phyloP scores from a whole-genome alignment of 139 green algal species.

The Micractinium conductrix region DNA sequence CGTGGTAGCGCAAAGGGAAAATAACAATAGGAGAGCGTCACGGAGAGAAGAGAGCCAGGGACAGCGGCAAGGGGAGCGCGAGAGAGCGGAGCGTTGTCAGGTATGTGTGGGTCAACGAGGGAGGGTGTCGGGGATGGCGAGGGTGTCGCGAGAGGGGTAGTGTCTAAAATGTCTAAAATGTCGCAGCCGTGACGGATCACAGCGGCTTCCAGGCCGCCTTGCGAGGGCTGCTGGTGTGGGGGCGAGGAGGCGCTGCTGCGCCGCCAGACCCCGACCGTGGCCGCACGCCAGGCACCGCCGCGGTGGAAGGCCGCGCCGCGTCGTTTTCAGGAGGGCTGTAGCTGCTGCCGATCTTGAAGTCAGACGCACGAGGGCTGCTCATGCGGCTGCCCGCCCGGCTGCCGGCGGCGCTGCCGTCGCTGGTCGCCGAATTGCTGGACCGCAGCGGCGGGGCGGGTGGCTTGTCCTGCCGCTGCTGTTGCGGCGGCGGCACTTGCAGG shows the following conservation, averaged over 20 bases:
- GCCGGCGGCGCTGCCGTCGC: too few species aligned
- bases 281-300: background rate
- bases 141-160: too few species aligned
- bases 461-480: background rate
- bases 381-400: background rate
- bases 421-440: slow-evolving; percentile 6
- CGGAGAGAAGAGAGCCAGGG: too few species aligned
- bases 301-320: background rate
- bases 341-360: background rate
- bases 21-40: too few species aligned
- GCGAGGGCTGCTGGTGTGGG: background rate
- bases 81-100: too few species aligned
- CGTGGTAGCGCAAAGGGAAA: too few species aligned
- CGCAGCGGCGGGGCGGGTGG: background rate
- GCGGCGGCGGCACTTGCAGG: background rate
- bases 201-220: slow-evolving; percentile 30
- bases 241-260: background rate
- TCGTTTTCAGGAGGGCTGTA: slow-evolving; percentile 8
- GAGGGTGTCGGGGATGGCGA: too few species aligned
- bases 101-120: too few species aligned
- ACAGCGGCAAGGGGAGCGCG: too few species aligned
- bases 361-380: background rate
- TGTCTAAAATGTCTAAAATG: too few species aligned
- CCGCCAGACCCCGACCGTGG: background rate
- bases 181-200: slow-evolving; percentile 10